Base-by-base conservation (phyloP, 2,329 filamentous ascomycete species). In the Ophiostoma australiae region DNA sequence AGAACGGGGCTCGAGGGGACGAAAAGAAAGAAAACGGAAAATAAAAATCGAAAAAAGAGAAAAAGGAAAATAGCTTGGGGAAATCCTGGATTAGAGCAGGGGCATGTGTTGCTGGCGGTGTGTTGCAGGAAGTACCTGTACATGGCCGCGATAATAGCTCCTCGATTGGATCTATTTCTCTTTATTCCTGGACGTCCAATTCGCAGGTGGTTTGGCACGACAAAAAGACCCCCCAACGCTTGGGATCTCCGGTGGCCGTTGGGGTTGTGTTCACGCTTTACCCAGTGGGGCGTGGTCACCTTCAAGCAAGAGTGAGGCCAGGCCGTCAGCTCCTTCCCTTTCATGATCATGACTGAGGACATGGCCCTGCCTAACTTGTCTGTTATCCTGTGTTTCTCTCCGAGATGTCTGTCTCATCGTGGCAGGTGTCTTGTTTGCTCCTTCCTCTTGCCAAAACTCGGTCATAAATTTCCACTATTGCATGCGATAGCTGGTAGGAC, bases 71-170 rank as follows among this genome's bases (percentile, higher is more conserved):
- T 69, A 69, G 73, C 72, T 78, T 78, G 76, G 77, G 77, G 77
- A 75, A 76, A 72, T 73, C 71, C 73, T 69, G 73, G 75, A 74
- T 73, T 74, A 31, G 76, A 74, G 71, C 73, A 39, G 63, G 63
- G 63, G 31, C 61, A 15, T 37, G 5, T 27, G 37, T 72, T 69
- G 69, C 35, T 58, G 69, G 76, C 73, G 76, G 75, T 77, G 74
- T 74, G 73, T 61, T 66, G 31, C 70, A 68, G 61, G 71, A 77
- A 72, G 77, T 78, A 78, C 74, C 73, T 72, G 76, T 78, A 78
- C 77, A 71, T 77, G 33, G 31, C 23, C 23, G 41, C 37, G 61
- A 39, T 27, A 23, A 37, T n/a, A 39, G 61, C 17, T 35, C 8
- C 61, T 31, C 31, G 33, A 65, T 65, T 37, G 31, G 61, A 10